Conservation (phyloP, 73 alveolate species). For the Tetrahymena malaccensis region DNA sequence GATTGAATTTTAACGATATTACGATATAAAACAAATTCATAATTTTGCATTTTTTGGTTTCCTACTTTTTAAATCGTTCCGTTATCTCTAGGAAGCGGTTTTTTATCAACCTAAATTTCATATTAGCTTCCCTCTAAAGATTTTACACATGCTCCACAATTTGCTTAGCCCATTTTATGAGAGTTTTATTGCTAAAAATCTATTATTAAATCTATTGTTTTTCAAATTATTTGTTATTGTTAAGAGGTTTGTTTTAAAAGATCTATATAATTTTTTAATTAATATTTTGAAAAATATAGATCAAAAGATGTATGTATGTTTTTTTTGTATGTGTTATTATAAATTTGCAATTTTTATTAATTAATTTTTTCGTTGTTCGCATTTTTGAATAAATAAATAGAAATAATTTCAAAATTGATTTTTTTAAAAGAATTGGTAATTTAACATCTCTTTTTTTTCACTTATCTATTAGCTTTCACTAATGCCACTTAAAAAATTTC, state of each 20-base stretch:
- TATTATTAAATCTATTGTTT: not conserved
- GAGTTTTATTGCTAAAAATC: not conserved
- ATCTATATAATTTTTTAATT: not conserved
- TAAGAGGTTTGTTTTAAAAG: not conserved
- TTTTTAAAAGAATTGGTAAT: not conserved
- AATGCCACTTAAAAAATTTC: not conserved
- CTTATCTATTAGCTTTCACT: not conserved
- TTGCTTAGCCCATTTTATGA: conserved; percentile 30
- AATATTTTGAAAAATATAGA: not conserved
- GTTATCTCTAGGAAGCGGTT: not conserved
- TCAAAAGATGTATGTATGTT: too few species aligned
- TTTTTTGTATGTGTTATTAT: not conserved
- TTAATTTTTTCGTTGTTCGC: not conserved
- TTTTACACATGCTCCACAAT: conserved; percentile 36
- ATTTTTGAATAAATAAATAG: not conserved
- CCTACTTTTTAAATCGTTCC: conserved; percentile 19
- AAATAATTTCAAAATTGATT: not conserved
- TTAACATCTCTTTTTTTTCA: not conserved
- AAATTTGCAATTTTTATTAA: not conserved
- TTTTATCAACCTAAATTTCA: not conserved
- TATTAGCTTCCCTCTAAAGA: conserved; percentile 5
- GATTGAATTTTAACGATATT: conserved; percentile 21
- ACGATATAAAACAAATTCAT: conserved; percentile 6
- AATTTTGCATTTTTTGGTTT: conserved; percentile 5
- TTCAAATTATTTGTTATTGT: not conserved